These are phyloP conservation scores for Russula sp. DNA, from an alignment of 768 basidiomycete genomes.

Conservation along the genomic window DNA sequence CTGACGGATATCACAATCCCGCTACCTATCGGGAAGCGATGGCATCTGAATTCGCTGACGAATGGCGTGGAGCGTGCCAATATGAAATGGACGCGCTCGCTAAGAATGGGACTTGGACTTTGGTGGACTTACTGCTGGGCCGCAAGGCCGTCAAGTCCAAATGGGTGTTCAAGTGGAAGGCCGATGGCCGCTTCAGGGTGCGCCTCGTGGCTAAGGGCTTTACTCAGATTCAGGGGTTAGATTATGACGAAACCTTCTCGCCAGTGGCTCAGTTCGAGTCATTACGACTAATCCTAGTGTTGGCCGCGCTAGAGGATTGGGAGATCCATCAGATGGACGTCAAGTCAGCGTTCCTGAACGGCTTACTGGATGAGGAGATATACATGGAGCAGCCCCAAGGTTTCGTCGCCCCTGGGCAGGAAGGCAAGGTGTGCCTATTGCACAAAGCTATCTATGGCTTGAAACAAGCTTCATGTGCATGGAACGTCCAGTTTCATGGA, in stretches of 20 bases:
- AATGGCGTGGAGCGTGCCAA: neutral
- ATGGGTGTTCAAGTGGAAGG: too few species aligned
- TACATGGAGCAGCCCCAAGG: constrained; percentile 19
- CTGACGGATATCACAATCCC: neutral
- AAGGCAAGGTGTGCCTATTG: neutral
- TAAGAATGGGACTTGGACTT: constrained; percentile 31
- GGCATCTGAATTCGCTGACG: neutral
- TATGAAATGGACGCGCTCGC: constrained; percentile 25
- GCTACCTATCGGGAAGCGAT: neutral
- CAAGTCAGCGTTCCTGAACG: constrained; percentile 28
- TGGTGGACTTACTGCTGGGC: constrained; percentile 26
- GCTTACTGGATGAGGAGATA: constrained; percentile 26
- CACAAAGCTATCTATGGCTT: neutral
- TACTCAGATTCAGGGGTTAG: constrained; percentile 27
- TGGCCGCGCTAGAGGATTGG: too few species aligned
- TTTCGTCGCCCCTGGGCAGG: neutral
- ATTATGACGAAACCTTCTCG: constrained; percentile 17
- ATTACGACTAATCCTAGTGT: constrained; percentile 17
- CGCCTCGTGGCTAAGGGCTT: too few species aligned
- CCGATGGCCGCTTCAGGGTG: constrained; percentile 20
- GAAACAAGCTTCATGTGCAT: neutral
- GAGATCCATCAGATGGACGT: too few species aligned
- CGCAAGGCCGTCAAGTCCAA: constrained; percentile 11
- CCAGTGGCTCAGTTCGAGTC: neutral
- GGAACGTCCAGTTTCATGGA: too few species aligned